Base-by-base conservation (phyloP, 1,139 yeast genomes). In the Hansenula sp. region DNA sequence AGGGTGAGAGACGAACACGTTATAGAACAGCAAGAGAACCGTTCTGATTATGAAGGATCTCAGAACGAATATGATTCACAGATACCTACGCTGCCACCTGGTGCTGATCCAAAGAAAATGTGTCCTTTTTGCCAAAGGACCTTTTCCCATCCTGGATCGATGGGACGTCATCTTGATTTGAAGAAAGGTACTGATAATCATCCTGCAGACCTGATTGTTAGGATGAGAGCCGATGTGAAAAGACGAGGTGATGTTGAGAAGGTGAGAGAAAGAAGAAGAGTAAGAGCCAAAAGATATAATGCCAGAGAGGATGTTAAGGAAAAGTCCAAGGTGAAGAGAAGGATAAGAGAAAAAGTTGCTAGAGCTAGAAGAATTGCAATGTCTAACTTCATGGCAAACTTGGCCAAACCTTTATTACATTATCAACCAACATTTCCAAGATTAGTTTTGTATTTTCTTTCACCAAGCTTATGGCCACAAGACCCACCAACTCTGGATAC, bases 121-220 rank as follows among this genome's bases (percentile, higher is more conserved):
- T 75, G 80, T 50, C 66, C 68, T 2, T 74, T 75, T 48, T 75
- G 80, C 50, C 72, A 72, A 3, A 66, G 67, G 47, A 66, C 70
- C 0, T 75, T 75, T 50, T 68, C 76, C 3, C 78, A 75, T 49
- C 72, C 77, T 2, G 80, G 80, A 2, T 75, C 80, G 0, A 57
- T 75, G 41, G 80, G 80, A 1, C 62, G 80, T 28, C 80, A 75
- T 55, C 52, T 75, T 31, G 80, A 75, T 47, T 57, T 67, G 41
- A 70, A 74, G 45, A 70, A 73, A 43, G 80, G 79, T 2, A 61
- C 75, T 2, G 56, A 67, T 3, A 44, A 60, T 15, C 80, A 75
- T 46, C 79, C 79, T 0, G 59, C 64, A 2, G 72, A 69, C 6
- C 59, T 67, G 34, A 73, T 75, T 16, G 72, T 67, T 13, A 56